Evolutionary conservation across 2,329 filamentous ascomycete genomes (phyloP).

Genomic region (Pseudogymnoascus sp.): DNA sequence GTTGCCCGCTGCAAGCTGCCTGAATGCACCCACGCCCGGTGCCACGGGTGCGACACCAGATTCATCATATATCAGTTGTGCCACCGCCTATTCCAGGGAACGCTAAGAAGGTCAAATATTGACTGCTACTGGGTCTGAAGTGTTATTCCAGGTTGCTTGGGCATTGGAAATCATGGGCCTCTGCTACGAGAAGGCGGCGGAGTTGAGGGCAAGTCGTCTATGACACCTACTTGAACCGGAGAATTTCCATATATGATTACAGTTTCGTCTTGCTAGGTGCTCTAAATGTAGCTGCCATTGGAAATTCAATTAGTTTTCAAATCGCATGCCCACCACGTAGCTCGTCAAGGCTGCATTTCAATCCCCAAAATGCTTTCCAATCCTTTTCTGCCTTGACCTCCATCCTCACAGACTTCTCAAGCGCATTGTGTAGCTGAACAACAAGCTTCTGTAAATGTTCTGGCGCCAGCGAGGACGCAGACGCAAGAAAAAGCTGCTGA

Average conservation of each 20-base stretch:
- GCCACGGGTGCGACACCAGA: not conserved
- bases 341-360: constrained; percentile 12
- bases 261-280: not conserved
- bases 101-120: not conserved
- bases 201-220: not conserved
- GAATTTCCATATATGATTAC: not conserved
- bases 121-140: not conserved
- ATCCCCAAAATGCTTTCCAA: constrained; percentile 18
- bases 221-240: not conserved
- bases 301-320: not conserved
- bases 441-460: constrained; percentile 15
- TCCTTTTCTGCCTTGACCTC: constrained; percentile 17
- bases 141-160: not conserved
- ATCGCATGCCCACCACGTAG: constrained; percentile 12
- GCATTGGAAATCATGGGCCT: not conserved
- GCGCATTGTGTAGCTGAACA: constrained; percentile 15
- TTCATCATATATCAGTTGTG: not conserved
- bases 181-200: not conserved
- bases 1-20: not conserved
- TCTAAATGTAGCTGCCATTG: not conserved
- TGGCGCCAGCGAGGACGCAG: constrained; percentile 12
- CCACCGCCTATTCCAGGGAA: not conserved
- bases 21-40: not conserved
- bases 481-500: constrained; percentile 18
- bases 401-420: constrained; percentile 15